These are phyloP conservation scores for Exophiala xenobiotica DNA, from an alignment of 2,329 filamentous ascomycete species.

Conservation along the genomic window DNA sequence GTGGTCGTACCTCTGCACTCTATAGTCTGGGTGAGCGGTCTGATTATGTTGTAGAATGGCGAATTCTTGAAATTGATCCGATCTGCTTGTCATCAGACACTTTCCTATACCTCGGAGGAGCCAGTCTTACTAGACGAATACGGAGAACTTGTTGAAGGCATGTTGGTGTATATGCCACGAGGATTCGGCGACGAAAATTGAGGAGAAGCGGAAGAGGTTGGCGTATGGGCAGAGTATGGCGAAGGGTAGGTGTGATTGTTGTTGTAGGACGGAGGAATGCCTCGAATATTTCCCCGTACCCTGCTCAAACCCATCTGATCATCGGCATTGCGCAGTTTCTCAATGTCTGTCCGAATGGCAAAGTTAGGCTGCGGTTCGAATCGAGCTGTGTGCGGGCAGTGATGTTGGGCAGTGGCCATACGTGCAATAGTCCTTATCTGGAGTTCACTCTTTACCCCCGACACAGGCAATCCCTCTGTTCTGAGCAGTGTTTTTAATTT, in stretches of 20 bases:
- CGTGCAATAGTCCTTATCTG: conserved; percentile 75
- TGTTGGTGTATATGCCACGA: conserved; percentile 18
- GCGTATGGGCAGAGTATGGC: conserved; percentile 28
- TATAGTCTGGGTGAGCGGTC: conserved; percentile 63
- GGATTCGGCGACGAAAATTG: conserved; percentile 24
- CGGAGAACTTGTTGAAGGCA: conserved; percentile 11
- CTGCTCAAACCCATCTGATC: conserved; percentile 21
- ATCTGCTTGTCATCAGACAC: conserved; percentile 35
- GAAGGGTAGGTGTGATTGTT: conserved; percentile 22
- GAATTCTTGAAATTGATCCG: conserved; percentile 67
- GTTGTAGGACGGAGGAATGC: conserved; percentile 14
- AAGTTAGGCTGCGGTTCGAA: conserved; percentile 31
- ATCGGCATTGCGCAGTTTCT: conserved; percentile 21
- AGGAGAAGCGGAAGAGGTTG: conserved; percentile 28
- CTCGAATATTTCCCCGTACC: conserved; percentile 24
- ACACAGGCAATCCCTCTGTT: conserved; percentile 70
- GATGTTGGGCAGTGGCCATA: conserved; percentile 47
- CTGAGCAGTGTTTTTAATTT: conserved; percentile 76
- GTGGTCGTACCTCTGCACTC: conserved; percentile 65
- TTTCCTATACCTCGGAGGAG: background rate
- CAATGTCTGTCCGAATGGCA: conserved; percentile 26
- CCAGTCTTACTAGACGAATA: conserved; percentile 17
- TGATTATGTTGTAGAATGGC: conserved; percentile 76
- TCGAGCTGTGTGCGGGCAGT: background rate
- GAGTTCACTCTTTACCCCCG: conserved; percentile 80